Percentiles rank a stretch among this genome's conserved stretches.
Evolutionary conservation across 345 rosid genomes (phyloP).

Genomic region (Syzygium oleosum): DNA sequence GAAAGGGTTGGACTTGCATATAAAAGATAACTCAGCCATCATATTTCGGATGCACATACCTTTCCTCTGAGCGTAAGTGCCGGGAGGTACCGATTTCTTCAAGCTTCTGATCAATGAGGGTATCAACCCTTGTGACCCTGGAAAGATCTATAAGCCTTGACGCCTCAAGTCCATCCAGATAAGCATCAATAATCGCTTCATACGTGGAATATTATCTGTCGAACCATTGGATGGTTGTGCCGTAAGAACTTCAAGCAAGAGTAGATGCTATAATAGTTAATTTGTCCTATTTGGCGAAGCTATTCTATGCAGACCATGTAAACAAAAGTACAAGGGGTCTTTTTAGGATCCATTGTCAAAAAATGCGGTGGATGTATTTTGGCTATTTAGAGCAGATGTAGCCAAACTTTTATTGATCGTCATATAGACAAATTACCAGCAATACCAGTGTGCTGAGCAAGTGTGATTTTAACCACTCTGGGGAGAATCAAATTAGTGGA

Average conservation of each 20-base stretch:
- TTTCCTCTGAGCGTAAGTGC: slow-evolving; percentile 4
- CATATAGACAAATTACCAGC: background rate
- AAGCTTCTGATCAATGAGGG: background rate
- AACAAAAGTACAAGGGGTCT: background rate
- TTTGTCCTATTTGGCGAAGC: background rate
- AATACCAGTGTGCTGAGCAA: background rate
- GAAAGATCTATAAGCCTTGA: background rate
- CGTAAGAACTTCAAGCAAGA: background rate
- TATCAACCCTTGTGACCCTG: background rate
- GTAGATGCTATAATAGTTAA: background rate
- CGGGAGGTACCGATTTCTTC: background rate
- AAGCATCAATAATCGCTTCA: background rate
- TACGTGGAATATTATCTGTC: background rate
- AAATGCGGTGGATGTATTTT: background rate
- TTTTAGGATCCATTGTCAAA: background rate
- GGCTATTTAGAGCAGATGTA: background rate
- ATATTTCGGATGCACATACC: background rate
- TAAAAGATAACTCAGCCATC: background rate
- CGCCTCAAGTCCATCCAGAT: background rate
- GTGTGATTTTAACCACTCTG: background rate
- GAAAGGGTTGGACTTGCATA: background rate
- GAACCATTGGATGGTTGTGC: background rate
- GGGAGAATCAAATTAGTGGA: background rate
- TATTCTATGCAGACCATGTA: background rate
- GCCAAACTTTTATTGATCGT: background rate